Conservation (phyloP, 2,329 filamentous ascomycete genomes). For the Cyanodermella asteris region DNA sequence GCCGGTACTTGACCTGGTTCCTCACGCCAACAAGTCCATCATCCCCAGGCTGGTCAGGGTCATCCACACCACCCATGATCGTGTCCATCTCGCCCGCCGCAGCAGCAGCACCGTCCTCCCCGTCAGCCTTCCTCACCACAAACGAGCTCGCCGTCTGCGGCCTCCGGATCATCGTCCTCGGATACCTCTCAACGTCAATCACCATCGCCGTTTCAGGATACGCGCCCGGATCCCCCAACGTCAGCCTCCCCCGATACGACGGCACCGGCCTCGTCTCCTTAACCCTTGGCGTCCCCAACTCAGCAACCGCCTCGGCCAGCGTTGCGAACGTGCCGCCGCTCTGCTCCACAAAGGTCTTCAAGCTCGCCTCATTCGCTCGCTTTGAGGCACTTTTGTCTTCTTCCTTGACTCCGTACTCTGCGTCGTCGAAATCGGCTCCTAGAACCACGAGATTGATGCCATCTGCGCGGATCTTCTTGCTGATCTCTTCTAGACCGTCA, state of each 20-base stretch:
- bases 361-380: constrained; percentile 48
- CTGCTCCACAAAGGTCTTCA: constrained; percentile 42
- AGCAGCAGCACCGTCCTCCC: constrained; percentile 24
- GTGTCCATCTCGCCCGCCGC: constrained; percentile 16
- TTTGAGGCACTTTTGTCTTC: constrained; percentile 59
- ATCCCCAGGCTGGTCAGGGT: constrained; percentile 13
- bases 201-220: constrained; percentile 54
- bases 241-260: constrained; percentile 59
- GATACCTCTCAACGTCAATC: constrained; percentile 80
- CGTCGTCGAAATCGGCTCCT: constrained; percentile 87
- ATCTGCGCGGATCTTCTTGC: constrained; percentile 49
- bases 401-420: constrained; percentile 77
- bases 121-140: constrained; percentile 30
- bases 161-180: constrained; percentile 57
- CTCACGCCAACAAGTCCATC: constrained; percentile 45
- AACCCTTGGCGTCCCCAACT: constrained; percentile 53
- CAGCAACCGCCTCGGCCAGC: constrained; percentile 61
- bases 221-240: constrained; percentile 52
- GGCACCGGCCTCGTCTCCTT: constrained; percentile 57
- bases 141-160: constrained; percentile 60
- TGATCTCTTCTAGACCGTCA: constrained; percentile 48
- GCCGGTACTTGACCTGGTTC: constrained; percentile 56
- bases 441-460: constrained; percentile 60
- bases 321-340: constrained; percentile 64
- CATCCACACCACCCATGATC: too few relatives aligned